Evolutionary conservation across 768 basidiomycete species (phyloP).

Genomic region (Coprinopsis sp.): DNA sequence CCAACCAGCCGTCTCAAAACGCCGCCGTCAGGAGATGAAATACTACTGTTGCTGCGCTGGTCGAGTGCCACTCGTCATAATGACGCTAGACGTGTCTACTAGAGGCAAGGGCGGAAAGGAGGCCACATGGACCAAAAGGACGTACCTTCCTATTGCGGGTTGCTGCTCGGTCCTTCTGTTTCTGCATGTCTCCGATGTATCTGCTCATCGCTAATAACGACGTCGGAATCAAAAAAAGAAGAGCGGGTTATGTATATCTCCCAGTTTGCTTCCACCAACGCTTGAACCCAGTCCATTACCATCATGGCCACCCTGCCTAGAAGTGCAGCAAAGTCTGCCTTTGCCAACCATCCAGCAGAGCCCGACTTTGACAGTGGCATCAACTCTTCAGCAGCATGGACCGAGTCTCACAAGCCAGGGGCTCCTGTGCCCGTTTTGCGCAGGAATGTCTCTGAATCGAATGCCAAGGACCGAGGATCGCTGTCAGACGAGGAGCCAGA

Average conservation of each 20-base stretch:
- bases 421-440: slow-evolving; percentile 28
- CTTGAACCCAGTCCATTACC: neutral
- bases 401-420: slow-evolving; percentile 36
- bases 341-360: slow-evolving; percentile 1
- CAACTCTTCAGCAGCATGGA: slow-evolving; percentile 77
- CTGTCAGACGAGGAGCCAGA: slow-evolving; percentile 41
- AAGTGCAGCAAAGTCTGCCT: slow-evolving; percentile 4
- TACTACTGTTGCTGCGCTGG: too few relatives aligned
- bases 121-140: neutral
- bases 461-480: slow-evolving; percentile 11
- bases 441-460: slow-evolving; percentile 35
- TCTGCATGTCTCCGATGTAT: neutral
- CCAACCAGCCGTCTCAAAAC: too few relatives aligned
- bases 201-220: neutral
- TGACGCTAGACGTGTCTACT: too few relatives aligned
- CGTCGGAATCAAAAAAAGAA: neutral
- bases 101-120: too few relatives aligned
- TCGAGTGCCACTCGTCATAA: too few relatives aligned
- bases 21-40: too few relatives aligned
- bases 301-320: slow-evolving; percentile 10
- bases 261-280: neutral
- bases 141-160: slow-evolving; percentile 8
- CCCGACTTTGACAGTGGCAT: slow-evolving; percentile 70
- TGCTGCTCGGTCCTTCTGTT: slow-evolving; percentile 3
- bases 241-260: neutral